Evolutionary conservation across 1,284 basidiomycete genomes (phyloP).

Genomic region (Cutaneotrichosporon sp.): DNA sequence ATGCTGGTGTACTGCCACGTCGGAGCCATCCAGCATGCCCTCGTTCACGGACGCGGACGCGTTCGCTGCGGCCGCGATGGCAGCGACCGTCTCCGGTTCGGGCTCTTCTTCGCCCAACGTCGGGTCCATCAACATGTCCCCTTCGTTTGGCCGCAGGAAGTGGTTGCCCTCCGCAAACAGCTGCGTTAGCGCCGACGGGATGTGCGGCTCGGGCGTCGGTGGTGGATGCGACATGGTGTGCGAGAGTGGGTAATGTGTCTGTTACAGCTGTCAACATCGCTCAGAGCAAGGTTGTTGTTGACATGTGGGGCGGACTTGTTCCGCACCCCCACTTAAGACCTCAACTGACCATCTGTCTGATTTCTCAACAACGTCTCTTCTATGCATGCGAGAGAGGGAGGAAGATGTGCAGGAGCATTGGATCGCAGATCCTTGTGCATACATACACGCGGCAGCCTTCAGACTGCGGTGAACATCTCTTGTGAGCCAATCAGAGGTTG

Average conservation of each 20-base stretch:
- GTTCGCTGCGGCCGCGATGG: not conserved
- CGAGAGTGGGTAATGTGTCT: not conserved
- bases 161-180: conserved; percentile 15
- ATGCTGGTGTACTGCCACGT: not conserved
- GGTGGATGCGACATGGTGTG: conserved; percentile 13
- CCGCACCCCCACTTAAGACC: too few species aligned
- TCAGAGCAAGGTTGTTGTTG: not conserved
- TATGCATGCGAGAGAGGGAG: too few species aligned
- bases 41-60: not conserved
- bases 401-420: too few species aligned
- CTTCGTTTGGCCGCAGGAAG: conserved; percentile 8
- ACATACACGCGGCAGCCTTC: too few species aligned
- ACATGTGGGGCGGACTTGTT: not conserved
- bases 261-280: not conserved
- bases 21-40: not conserved
- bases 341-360: too few species aligned
- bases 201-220: conserved; percentile 4
- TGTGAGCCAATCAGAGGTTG: too few species aligned
- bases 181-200: conserved; percentile 13
- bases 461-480: not conserved
- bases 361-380: too few species aligned
- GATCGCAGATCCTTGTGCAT: too few species aligned
- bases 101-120: not conserved
- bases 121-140: conserved; percentile 12
- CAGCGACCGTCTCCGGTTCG: not conserved